Percentiles rank a stretch among this genome's conserved stretches.
phyloP scores from a whole-genome alignment of 331 rosid genomes.

The Dryas integrifolia region DNA sequence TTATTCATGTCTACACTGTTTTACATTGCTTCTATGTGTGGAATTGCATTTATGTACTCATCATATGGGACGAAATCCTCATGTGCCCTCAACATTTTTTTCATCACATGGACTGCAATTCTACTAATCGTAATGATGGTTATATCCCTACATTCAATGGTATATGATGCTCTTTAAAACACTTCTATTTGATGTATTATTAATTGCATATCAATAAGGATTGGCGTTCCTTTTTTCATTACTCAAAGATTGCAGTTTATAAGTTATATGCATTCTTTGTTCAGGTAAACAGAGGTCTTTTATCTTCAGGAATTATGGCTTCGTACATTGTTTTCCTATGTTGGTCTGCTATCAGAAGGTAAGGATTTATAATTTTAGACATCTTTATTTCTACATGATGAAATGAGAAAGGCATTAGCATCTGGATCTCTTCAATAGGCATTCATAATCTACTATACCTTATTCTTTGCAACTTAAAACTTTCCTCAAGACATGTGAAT shows the following conservation, averaged over 20 bases:
- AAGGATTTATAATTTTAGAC: background rate
- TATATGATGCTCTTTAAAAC: slow-evolving; percentile 15
- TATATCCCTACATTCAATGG: slow-evolving; percentile 80
- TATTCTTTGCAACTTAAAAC: background rate
- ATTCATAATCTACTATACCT: background rate
- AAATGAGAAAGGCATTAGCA: background rate
- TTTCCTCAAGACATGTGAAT: background rate
- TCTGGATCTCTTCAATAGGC: background rate
- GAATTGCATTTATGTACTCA: slow-evolving; percentile 55
- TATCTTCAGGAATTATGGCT: slow-evolving; percentile 95
- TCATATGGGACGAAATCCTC: slow-evolving; percentile 50
- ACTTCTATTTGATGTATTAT: background rate
- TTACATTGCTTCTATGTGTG: slow-evolving; percentile 62
- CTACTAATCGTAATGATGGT: slow-evolving; percentile 68
- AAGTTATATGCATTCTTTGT: slow-evolving; percentile 19
- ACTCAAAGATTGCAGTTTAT: background rate
- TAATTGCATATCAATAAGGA: background rate
- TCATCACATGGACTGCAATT: slow-evolving; percentile 82
- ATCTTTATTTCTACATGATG: background rate
- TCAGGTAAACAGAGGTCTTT: slow-evolving; percentile 85
- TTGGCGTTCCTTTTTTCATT: too few species aligned
- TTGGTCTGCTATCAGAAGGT: slow-evolving; percentile 94
- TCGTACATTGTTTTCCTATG: slow-evolving; percentile 81
- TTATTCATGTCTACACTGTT: slow-evolving; percentile 64
- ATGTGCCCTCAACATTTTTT: slow-evolving; percentile 74